Conservation (phyloP, 192 early-diverging fungal genomes). For the Coemansia sp. region DNA sequence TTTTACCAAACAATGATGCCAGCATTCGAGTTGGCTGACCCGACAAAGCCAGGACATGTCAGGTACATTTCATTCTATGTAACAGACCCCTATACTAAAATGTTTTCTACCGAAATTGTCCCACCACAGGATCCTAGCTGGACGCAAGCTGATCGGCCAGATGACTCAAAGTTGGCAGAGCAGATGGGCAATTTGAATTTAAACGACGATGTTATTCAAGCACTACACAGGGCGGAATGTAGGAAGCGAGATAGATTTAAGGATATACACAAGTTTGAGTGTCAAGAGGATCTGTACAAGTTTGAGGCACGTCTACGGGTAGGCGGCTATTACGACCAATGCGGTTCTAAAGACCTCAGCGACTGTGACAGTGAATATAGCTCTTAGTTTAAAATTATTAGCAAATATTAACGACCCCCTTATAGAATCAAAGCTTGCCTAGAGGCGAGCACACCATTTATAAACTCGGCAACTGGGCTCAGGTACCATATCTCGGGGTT, state of each 20-base stretch:
- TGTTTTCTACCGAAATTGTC: neutral
- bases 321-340: neutral
- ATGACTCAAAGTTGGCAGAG: neutral
- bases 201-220: neutral
- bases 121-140: neutral
- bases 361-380: neutral
- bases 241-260: neutral
- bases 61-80: neutral
- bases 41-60: neutral
- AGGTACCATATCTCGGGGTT: constrained; percentile 51
- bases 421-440: neutral
- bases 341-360: too few relatives aligned
- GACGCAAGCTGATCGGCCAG: neutral
- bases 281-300: neutral
- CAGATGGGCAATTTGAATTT: neutral
- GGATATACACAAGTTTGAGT: neutral
- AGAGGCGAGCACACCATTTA: neutral
- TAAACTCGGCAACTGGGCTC: constrained; percentile 61
- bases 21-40: neutral
- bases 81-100: neutral
- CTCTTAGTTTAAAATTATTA: neutral
- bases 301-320: neutral
- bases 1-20: constrained; percentile 5
- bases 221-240: neutral
- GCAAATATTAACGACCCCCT: neutral